phyloP scores from a whole-genome alignment of 768 basidiomycete genomes.

The Paxillus ammoniavirescens region DNA sequence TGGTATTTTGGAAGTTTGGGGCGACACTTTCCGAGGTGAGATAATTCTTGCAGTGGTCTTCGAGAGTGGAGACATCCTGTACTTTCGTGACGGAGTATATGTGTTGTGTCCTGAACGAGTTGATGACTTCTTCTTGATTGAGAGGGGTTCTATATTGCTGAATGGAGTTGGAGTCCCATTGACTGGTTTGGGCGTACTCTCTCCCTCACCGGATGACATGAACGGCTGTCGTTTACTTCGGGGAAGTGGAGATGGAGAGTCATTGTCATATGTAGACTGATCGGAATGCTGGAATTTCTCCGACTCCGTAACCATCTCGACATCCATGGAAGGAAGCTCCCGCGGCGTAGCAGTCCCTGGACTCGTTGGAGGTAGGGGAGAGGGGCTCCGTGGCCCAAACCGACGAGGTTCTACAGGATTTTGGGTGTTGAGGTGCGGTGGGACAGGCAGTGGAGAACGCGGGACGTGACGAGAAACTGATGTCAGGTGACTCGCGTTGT shows the following conservation, averaged over 20 bases:
- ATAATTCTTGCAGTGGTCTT: conserved; percentile 41
- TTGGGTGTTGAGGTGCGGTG: conserved; percentile 45
- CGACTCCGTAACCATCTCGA: conserved; percentile 44
- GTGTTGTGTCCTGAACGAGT: conserved; percentile 44
- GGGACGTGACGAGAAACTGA: conserved; percentile 49
- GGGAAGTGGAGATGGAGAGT: conserved; percentile 52
- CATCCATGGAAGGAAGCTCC: conserved; percentile 44
- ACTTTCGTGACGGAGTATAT: conserved; percentile 35
- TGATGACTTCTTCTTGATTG: conserved; percentile 83
- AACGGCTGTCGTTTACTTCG: conserved; percentile 73
- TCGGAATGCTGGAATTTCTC: conserved; percentile 25
- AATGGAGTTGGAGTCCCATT: conserved; percentile 34
- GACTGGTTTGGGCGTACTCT: conserved; percentile 50
- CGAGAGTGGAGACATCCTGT: conserved; percentile 53
- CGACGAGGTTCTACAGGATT: conserved; percentile 58
- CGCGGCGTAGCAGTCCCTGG: conserved; percentile 22
- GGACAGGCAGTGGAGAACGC: conserved; percentile 32
- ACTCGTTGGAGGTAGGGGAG: conserved; percentile 58
- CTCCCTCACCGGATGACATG: conserved; percentile 49
- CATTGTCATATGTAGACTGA: conserved; percentile 28
- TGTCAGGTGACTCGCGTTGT: conserved; percentile 40
- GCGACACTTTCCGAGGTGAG: conserved; percentile 55
- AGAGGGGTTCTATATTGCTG: conserved; percentile 67
- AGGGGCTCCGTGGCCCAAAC: conserved; percentile 73
- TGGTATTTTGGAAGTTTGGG: conserved; percentile 43